Conservation (phyloP, 768 basidiomycete genomes). For the Hypholoma fasciculare region DNA sequence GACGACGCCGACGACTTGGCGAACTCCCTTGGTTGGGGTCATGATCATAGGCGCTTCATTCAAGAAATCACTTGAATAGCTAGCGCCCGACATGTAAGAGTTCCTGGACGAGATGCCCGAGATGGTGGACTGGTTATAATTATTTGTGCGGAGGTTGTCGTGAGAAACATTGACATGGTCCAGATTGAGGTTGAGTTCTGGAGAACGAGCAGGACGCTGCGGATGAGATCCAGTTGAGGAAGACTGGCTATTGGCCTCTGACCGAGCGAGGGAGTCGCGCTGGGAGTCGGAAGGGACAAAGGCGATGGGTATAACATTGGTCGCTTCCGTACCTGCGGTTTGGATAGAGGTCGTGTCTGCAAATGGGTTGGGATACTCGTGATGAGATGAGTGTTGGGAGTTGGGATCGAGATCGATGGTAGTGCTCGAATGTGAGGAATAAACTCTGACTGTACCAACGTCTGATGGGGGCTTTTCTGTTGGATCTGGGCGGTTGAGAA, state of each 20-base stretch:
- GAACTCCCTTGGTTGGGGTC: slow-evolving; percentile 64
- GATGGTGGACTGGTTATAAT: slow-evolving; percentile 47
- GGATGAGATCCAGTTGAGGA: slow-evolving; percentile 46
- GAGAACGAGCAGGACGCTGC: slow-evolving; percentile 55
- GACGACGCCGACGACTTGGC: slow-evolving; percentile 74
- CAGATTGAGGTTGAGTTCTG: slow-evolving; percentile 62
- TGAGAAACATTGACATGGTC: slow-evolving; percentile 63
- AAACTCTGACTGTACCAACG: slow-evolving; percentile 46
- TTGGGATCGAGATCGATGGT: slow-evolving; percentile 65
- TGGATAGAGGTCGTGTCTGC: slow-evolving; percentile 78
- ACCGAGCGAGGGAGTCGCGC: slow-evolving; percentile 27
- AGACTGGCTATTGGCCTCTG: slow-evolving; percentile 25
- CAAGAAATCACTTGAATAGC: slow-evolving; percentile 76
- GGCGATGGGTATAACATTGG: slow-evolving; percentile 88
- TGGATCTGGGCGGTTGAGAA: slow-evolving; percentile 83
- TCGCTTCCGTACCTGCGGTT: slow-evolving; percentile 76
- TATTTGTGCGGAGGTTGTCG: slow-evolving; percentile 41
- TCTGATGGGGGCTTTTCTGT: slow-evolving; percentile 57
- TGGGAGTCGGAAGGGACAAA: slow-evolving; percentile 63
- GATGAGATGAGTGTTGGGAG: slow-evolving; percentile 38
- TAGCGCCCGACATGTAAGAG: slow-evolving; percentile 75
- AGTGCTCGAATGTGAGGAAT: slow-evolving; percentile 43
- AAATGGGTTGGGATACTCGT: slow-evolving; percentile 66
- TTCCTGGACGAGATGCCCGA: slow-evolving; percentile 61
- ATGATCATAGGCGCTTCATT: slow-evolving; percentile 83